Evolutionary conservation across 148 eudicot genomes (phyloP).

Genomic region (Chenopodium suecicum): DNA sequence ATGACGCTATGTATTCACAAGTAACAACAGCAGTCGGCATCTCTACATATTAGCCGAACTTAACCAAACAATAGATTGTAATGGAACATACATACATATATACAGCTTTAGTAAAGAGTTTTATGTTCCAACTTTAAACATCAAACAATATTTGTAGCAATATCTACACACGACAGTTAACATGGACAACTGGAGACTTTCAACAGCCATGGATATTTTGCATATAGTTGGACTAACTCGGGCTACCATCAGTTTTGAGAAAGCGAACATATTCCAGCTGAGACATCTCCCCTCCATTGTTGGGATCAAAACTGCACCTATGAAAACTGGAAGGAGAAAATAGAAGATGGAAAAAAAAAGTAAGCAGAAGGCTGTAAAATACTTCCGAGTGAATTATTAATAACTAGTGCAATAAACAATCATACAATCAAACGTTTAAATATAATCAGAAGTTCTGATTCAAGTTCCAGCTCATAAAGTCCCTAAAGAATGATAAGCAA

Average conservation of each 20-base stretch:
- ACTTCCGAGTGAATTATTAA: neutral
- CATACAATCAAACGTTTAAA: neutral
- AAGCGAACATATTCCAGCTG: slow-evolving; percentile 79
- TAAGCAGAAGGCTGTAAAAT: neutral
- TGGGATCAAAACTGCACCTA: slow-evolving; percentile 78
- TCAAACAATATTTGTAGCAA: slow-evolving; percentile 10
- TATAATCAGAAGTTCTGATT: neutral
- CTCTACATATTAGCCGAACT: slow-evolving; percentile 14
- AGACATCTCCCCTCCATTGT: slow-evolving; percentile 82
- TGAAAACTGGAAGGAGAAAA: slow-evolving; percentile 56
- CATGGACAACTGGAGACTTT: neutral
- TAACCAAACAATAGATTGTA: slow-evolving; percentile 7
- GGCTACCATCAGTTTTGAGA: slow-evolving; percentile 59
- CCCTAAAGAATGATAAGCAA: no score
- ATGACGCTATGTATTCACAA: slow-evolving; percentile 13
- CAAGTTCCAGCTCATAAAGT: neutral
- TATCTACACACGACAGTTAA: slow-evolving; percentile 14
- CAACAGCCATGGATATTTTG: neutral
- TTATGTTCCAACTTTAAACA: slow-evolving; percentile 8
- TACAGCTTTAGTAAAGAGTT: slow-evolving; percentile 19
- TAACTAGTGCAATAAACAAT: neutral
- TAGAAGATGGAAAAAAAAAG: neutral
- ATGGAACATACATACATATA: slow-evolving; percentile 28
- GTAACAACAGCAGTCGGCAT: slow-evolving; percentile 16
- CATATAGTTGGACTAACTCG: slow-evolving; percentile 33